Evolutionary conservation across 257 asterid genomes (phyloP), one percentile per base, ranked within the genome.

Genomic region (Primulina eburnea): DNA sequence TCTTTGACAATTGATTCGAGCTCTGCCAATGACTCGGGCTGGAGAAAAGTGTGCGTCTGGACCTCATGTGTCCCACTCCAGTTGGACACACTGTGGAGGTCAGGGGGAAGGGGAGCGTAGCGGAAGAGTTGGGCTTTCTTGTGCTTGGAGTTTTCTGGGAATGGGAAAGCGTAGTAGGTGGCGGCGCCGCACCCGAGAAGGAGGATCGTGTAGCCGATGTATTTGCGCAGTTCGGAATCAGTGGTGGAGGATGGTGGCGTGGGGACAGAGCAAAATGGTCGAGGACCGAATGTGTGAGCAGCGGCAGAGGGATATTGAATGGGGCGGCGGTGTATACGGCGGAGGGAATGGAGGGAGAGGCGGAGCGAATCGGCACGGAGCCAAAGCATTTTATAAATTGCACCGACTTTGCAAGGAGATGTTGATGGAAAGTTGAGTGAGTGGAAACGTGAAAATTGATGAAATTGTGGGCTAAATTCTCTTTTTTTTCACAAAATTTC

Each of bases 41-140:
- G 97, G 57, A 90, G 43, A 63, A 90, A 93, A 2, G 72, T 82
- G 16, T 90, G 94, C n/a, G 99, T 93, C 18, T 88, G 97, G 58
- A 93, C 96, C 65, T 90, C 97, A 69, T 93, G 97, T 11, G 97
- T 93, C 69, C 97, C 99, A 72, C 97, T 90, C 99, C 99, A 93
- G 60, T 93, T 93, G 72, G 99, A 82, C 1, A 90, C 87, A 1
- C 96, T 83, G 77, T 93, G 99, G 30, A 93, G 96, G 76, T 90
- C 97, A 4, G 92, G 85, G 0, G 97, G 99, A 0, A 93, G 86
- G 0, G 97, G 96, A 43, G 96, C 96, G 85, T 93, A 93, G 47
- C 94, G 95, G 81, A 93, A 93, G 69, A 89, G 85, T 40, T 93
- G 94, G 32, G 97, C 96, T 60, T 80, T 88, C 59, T 90, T 93